A percentile compares a stretch with the other conserved stretches of the same genome.
Conservation (phyloP, 768 basidiomycete genomes). For the Lyophyllum atratum region DNA sequence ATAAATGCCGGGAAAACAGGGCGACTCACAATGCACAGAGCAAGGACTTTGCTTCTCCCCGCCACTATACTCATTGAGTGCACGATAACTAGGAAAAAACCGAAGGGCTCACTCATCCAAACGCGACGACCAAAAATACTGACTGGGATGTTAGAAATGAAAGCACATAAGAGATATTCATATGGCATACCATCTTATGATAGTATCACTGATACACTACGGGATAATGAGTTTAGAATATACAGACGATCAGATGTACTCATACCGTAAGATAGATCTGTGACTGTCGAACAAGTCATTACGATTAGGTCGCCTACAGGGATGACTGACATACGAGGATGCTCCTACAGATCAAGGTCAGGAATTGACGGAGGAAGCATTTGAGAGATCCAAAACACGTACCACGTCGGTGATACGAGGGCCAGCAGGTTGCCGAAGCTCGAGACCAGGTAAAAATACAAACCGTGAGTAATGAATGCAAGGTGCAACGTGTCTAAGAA, state of each 20-base stretch:
- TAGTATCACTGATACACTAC: constrained; percentile 26
- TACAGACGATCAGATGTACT: background rate
- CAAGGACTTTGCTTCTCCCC: constrained; percentile 16
- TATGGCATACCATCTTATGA: constrained; percentile 30
- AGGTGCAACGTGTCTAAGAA: constrained; percentile 18
- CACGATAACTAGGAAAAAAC: background rate
- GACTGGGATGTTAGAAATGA: background rate
- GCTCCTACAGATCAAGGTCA: constrained; percentile 5
- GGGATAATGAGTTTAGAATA: background rate
- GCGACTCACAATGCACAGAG: constrained; percentile 19
- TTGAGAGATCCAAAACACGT: background rate
- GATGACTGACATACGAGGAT: constrained; percentile 8
- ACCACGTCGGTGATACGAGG: constrained; percentile 32
- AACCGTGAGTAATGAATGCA: constrained; percentile 11
- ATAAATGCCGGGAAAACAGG: background rate
- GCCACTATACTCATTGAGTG: constrained; percentile 15
- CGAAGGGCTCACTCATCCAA: constrained; percentile 23
- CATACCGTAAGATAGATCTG: constrained; percentile 16
- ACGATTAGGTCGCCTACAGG: background rate
- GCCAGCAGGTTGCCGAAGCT: constrained; percentile 20
- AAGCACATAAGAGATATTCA: background rate
- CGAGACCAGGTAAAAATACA: constrained; percentile 16
- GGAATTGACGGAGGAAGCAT: background rate
- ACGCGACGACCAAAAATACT: constrained; percentile 29
- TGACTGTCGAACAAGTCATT: background rate